phyloP scores from a whole-genome alignment of 2,329 filamentous ascomycete species.

The Aspergillus nomiae region DNA sequence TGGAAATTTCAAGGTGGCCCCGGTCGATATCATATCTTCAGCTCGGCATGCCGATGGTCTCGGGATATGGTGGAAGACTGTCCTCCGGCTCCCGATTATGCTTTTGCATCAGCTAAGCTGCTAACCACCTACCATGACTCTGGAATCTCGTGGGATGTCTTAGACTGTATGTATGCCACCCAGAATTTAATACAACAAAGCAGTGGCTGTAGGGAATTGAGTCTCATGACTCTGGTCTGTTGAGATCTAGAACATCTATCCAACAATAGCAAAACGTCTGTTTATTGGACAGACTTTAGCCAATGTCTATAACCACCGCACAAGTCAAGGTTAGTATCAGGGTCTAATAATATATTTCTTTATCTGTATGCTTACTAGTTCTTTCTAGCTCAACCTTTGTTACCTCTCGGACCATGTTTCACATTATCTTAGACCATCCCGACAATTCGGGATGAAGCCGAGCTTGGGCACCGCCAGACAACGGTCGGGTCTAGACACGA shows the following conservation, averaged over 20 bases:
- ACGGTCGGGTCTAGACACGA: neutral
- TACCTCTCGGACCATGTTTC: constrained; percentile 6
- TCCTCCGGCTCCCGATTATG: neutral
- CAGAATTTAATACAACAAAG: neutral
- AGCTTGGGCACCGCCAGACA: neutral
- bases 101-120: neutral
- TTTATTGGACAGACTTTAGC: neutral
- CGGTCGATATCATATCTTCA: constrained; percentile 6
- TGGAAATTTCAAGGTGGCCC: neutral
- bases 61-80: constrained; percentile 2
- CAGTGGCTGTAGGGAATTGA: neutral
- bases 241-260: neutral
- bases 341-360: neutral
- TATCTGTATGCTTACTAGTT: neutral
- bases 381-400: neutral
- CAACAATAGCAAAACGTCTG: neutral
- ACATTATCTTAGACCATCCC: constrained; percentile 5
- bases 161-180: neutral
- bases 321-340: neutral
- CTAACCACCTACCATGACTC: neutral
- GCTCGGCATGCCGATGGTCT: constrained; percentile 12
- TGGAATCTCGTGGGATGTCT: neutral
- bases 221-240: neutral
- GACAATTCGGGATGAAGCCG: constrained; percentile 12
- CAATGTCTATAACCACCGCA: neutral